Percentiles rank a stretch among this genome's conserved stretches.
phyloP scores from a whole-genome alignment of 495 filamentous ascomycete genomes.

The Geopyxis carbonaria region DNA sequence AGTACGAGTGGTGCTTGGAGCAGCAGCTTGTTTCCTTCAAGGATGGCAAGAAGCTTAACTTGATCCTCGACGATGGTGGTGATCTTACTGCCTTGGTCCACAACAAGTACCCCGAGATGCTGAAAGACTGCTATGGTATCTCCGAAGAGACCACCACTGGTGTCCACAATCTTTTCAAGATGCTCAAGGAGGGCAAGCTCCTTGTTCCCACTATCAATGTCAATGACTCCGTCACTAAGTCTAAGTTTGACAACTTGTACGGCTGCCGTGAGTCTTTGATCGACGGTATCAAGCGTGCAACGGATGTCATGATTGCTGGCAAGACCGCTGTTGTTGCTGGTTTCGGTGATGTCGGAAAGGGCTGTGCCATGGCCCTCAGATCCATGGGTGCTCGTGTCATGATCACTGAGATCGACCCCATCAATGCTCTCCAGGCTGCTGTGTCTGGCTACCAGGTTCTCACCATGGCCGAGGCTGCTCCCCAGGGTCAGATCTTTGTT shows the following conservation, averaged over 20 bases:
- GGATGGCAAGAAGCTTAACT: constrained; percentile 86
- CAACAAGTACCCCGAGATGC: constrained; percentile 92
- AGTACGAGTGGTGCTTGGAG: constrained; percentile 98
- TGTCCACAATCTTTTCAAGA: constrained; percentile 97
- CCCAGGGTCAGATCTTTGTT: constrained; percentile 89
- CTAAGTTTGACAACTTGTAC: constrained; percentile 99
- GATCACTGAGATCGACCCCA: constrained; percentile 94
- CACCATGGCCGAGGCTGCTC: constrained; percentile 91
- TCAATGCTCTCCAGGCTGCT: constrained; percentile 97
- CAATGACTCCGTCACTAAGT: constrained; percentile 98
- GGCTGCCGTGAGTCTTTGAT: constrained; percentile 97
- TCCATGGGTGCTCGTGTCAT: constrained; percentile 95
- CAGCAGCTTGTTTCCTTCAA: constrained; percentile 96
- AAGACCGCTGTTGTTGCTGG: constrained; percentile 95
- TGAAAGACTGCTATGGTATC: constrained; percentile 92
- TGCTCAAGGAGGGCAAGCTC: constrained; percentile 84
- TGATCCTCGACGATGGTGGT: constrained; percentile 98
- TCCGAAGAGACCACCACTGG: constrained; percentile 99
- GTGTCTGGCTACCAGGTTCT: constrained; percentile 92
- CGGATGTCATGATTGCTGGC: constrained; percentile 99
- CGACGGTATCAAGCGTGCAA: constrained; percentile 99
- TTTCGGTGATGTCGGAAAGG: constrained; percentile 98
- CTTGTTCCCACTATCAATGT: constrained; percentile 96
- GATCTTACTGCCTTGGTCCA: constrained; percentile 93
- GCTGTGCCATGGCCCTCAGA: constrained; percentile 85